Base-by-base conservation (phyloP, 345 rosid genomes). In the Carallia pectinifolia region DNA sequence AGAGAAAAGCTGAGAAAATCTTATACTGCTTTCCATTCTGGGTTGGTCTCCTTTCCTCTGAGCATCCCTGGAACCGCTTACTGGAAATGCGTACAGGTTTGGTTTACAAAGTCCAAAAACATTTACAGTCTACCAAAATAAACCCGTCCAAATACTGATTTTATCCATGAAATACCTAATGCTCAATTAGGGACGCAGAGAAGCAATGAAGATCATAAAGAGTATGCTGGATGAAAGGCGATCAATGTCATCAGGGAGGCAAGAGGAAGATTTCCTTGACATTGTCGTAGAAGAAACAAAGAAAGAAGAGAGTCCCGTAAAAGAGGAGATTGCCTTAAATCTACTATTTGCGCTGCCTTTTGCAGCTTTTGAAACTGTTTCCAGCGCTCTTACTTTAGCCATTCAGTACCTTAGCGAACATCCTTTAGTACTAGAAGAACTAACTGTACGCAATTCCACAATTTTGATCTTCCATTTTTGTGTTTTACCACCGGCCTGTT, bases 11-110 rank as follows among this genome's bases (percentile, higher is more conserved):
- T 85, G 19, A 38, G 47, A 31, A 68, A 67, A 6, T 71, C 31
- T 65, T 66, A 59, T 58, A 64, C 44, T 60, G 73, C 52, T 6
- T 77, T 85, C 80, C 44, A 71, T 31, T 61, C 71, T 44, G 84
- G 85, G 47, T 58, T 83, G 18, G 56, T 64, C 62, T 81, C 84
- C 12, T 73, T 85, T 53, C 80, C 87, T 61, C 6, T 81, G 27
- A 55, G 78, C 74, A 27, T 75, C 36, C 80, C 86, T 2, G 83
- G 87, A 74, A 80, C 81, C n/a, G 71, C 80, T 74, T 83, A 64
- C 44, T 75, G 80, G 69, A 48, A 18, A 66, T 77, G 84, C 44
- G 63, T 78, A 60, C 60, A 72, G 81, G 84, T 80, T 65, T 61
- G 34, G 23, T 30, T 47, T 47, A 15, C 9, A 2, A 27, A 31